These are phyloP conservation scores for Leishmania major DNA, from an alignment of 208 protist genomes.

Conservation along the genomic window DNA sequence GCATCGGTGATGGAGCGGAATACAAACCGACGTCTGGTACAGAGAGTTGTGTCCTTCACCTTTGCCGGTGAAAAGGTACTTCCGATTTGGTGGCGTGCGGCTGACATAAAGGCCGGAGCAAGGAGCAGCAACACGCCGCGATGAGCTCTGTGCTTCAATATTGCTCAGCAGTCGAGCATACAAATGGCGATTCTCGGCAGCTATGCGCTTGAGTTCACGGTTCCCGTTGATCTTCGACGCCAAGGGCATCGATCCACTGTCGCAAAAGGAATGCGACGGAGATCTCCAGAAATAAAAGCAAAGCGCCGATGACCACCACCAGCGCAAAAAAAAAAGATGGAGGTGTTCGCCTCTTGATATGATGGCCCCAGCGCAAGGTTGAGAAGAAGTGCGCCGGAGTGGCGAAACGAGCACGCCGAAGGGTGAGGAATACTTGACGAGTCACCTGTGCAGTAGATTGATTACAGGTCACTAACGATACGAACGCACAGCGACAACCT, in stretches of 20 bases:
- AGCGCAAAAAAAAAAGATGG: not conserved
- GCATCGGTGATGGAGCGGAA: conserved; percentile 30
- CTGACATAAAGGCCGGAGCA: not conserved
- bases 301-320: not conserved
- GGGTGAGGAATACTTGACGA: not conserved
- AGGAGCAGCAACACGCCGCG: conserved; percentile 1
- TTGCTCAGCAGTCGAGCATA: conserved; percentile 34
- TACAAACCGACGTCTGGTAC: conserved; percentile 36
- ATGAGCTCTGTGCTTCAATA: conserved; percentile 14
- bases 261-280: not conserved
- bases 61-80: not conserved
- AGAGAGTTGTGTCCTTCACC: not conserved
- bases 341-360: not conserved
- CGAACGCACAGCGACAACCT: not conserved
- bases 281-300: not conserved
- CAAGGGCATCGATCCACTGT: conserved; percentile 24
- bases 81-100: not conserved
- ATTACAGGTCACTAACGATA: too few species aligned
- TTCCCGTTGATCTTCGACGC: conserved; percentile 36
- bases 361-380: not conserved
- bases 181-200: conserved; percentile 48
- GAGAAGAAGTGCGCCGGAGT: not conserved
- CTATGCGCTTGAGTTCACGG: conserved; percentile 41
- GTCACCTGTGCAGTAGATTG: not conserved
- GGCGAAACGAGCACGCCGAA: too few species aligned